phyloP scores from a whole-genome alignment of 179 eudicot genomes.

The Dionaea muscipula region DNA sequence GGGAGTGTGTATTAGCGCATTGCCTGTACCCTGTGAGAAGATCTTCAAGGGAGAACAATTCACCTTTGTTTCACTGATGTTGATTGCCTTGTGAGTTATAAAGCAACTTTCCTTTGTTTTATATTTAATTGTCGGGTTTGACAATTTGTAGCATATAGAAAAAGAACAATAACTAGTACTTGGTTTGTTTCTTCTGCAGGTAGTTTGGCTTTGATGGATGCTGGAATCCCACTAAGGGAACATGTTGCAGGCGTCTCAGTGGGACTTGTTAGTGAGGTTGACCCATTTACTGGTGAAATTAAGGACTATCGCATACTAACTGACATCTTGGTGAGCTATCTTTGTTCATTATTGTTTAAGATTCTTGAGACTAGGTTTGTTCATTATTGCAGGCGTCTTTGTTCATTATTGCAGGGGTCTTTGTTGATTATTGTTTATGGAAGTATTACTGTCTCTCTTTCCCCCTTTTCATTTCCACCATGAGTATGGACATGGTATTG shows the following conservation, averaged over 20 bases:
- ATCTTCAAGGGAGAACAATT: not conserved
- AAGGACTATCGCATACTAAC: slow-evolving; percentile 74
- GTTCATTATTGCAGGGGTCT: too few relatives aligned
- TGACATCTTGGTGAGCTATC: slow-evolving; percentile 70
- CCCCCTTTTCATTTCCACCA: too few relatives aligned
- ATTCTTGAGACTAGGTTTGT: not conserved
- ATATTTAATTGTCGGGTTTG: not conserved
- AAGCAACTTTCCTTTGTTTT: not conserved
- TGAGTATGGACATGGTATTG: too few relatives aligned
- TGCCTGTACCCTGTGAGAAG: not conserved
- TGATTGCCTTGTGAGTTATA: not conserved
- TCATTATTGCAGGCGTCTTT: too few relatives aligned
- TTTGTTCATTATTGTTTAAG: not conserved
- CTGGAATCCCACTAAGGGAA: slow-evolving; percentile 78
- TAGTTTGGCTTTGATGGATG: slow-evolving; percentile 97
- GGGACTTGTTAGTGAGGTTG: slow-evolving; percentile 81
- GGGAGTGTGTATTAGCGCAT: not conserved
- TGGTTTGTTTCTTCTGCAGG: slow-evolving; percentile 28
- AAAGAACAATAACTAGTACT: not conserved
- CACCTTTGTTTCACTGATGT: not conserved
- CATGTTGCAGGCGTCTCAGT: slow-evolving; percentile 96
- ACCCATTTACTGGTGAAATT: slow-evolving; percentile 57
- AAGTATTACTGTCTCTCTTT: too few relatives aligned
- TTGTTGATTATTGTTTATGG: too few relatives aligned
- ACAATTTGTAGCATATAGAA: not conserved